Conservation (phyloP, 495 filamentous ascomycete genomes). For the Lepidopterella palustris region DNA sequence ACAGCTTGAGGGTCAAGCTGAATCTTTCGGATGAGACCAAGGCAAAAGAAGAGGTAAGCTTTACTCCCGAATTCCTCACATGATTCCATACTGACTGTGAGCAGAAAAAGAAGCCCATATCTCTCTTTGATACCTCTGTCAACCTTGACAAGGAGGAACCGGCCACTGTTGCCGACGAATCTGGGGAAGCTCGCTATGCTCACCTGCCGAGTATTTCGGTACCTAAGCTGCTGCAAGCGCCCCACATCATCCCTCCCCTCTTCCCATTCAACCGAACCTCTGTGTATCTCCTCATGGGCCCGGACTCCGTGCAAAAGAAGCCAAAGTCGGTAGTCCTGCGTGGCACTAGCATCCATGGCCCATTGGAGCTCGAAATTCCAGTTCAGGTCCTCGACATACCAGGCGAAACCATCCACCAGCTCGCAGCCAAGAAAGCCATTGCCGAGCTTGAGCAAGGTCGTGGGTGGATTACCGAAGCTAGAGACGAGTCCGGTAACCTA, state of each 20-base stretch:
- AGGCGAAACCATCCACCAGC: constrained; percentile 58
- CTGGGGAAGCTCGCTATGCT: constrained; percentile 37
- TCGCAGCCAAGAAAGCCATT: constrained; percentile 61
- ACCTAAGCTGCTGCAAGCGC: constrained; percentile 57
- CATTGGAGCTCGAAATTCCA: constrained; percentile 56
- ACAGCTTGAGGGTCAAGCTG: constrained; percentile 35
- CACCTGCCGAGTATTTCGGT: constrained; percentile 44
- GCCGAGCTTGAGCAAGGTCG: constrained; percentile 61
- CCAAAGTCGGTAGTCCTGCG: constrained; percentile 52
- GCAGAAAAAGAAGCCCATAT: constrained; percentile 43
- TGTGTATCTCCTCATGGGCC: constrained; percentile 57
- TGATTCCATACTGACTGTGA: constrained; percentile 12
- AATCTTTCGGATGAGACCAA: constrained; percentile 6
- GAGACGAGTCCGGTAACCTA: constrained; percentile 38
- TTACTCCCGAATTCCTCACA: neutral
- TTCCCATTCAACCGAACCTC: constrained; percentile 57
- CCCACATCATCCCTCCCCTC: constrained; percentile 54
- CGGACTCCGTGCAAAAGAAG: constrained; percentile 39
- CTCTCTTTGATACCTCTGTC: constrained; percentile 47
- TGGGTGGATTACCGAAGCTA: constrained; percentile 56
- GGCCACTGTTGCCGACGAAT: constrained; percentile 14
- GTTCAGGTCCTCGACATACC: constrained; percentile 43
- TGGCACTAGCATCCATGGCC: constrained; percentile 48
- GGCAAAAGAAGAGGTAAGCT: constrained; percentile 9
- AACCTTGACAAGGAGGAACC: constrained; percentile 36